Conservation (phyloP, 345 rosid genomes). For the Eucalyptus regnans region DNA sequence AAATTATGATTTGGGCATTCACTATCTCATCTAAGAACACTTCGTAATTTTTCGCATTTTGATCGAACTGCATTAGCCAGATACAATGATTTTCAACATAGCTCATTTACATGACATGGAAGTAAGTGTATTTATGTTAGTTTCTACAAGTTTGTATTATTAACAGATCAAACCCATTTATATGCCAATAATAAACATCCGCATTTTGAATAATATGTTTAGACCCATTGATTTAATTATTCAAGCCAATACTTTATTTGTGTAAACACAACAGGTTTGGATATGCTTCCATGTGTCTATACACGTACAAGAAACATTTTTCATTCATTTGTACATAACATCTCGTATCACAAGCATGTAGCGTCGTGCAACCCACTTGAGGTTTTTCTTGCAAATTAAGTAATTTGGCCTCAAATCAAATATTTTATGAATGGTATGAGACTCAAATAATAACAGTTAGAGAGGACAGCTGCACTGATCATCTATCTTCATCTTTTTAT, state of each 20-base stretch:
- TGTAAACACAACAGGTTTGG: neutral
- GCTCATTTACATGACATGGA: neutral
- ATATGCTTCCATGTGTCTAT: neutral
- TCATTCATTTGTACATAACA: neutral
- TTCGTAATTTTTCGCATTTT: neutral
- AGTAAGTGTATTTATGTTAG: neutral
- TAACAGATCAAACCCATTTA: neutral
- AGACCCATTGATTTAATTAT: neutral
- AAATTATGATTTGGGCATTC: neutral
- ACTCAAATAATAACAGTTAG: neutral
- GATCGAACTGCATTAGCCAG: accelerated
- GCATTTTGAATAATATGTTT: neutral
- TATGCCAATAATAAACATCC: neutral
- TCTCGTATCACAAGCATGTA: neutral
- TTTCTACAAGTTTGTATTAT: neutral
- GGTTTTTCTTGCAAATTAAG: neutral
- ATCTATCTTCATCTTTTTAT: neutral
- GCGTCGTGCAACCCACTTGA: neutral
- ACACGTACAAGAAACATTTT: neutral
- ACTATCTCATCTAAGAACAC: neutral
- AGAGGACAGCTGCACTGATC: no score
- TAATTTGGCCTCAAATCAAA: neutral
- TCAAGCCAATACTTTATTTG: neutral
- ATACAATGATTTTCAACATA: neutral
- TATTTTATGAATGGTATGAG: neutral